A percentile compares a stretch with the other conserved stretches of the same genome.
phyloP scores from a whole-genome alignment of 2,329 filamentous ascomycete species.

The Pyricularia sp. region DNA sequence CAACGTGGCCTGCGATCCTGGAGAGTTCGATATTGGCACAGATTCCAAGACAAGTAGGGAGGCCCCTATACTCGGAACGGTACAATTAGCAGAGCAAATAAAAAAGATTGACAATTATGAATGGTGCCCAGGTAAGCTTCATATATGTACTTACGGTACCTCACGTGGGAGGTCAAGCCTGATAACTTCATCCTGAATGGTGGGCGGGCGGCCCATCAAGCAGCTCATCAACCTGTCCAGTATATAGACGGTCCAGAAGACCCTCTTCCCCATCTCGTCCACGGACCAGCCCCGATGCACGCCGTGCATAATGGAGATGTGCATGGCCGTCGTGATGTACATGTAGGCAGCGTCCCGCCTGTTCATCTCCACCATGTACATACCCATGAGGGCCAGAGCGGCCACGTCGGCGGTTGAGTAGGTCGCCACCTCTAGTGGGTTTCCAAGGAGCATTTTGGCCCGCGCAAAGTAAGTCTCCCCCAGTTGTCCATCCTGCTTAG shows the following conservation, averaged over 20 bases:
- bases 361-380: slow-evolving; percentile 40
- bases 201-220: slow-evolving; percentile 38
- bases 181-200: slow-evolving; percentile 37
- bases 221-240: slow-evolving; percentile 38
- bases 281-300: slow-evolving; percentile 30
- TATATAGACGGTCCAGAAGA: slow-evolving; percentile 44
- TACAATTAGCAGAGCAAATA: slow-evolving; percentile 6
- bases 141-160: slow-evolving; percentile 24
- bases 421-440: slow-evolving; percentile 33
- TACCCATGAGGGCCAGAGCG: slow-evolving; percentile 34
- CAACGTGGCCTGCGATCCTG: slow-evolving; percentile 36
- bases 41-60: slow-evolving; percentile 34
- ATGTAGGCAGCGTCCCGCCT: slow-evolving; percentile 38
- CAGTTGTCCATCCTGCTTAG: slow-evolving; percentile 20
- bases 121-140: no score
- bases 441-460: slow-evolving; percentile 33
- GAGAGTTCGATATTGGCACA: slow-evolving; percentile 35
- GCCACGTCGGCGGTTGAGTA: slow-evolving; percentile 33
- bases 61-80: slow-evolving; percentile 17
- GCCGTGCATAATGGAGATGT: slow-evolving; percentile 38
- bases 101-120: neutral
- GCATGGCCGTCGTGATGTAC: slow-evolving; percentile 35
- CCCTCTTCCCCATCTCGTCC: slow-evolving; percentile 33
- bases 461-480: slow-evolving; percentile 35
- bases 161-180: slow-evolving; percentile 29